Base-by-base conservation (phyloP, 805 yeast genomes). In the Komagataella pseudopastoris region DNA sequence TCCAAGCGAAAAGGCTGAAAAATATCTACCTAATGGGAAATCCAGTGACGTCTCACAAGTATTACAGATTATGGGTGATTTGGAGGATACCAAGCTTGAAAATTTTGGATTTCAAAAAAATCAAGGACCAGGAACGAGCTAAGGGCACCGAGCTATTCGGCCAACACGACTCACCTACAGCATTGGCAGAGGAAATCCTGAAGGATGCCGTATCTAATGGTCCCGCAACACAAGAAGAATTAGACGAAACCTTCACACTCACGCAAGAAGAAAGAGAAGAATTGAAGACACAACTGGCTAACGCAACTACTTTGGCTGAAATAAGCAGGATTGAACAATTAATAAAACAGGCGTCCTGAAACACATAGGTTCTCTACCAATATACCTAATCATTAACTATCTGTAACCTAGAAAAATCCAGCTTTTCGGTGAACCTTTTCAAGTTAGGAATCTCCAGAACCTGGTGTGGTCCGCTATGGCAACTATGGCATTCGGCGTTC, bases 281-380 rank as follows among this genome's bases (percentile, higher is more conserved):
- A 48, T 64, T 90, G 49, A 71, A 81, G 55, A 60, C 69, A 46
- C 74, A 78, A 55, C 68, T 90, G 52, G 71, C 73, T 50, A 69
- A 66, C 36, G 95, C 96, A 1, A 73, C 80, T 3, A 79, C 81
- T 50, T 61, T 90, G 52, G 85, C 76, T 5, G 96, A 90, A 55
- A 85, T 89, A 6, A 85, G 82, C 53, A 68, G 78, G 50, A 76
- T 89, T 22, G 95, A 88, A 61, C 68, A 30, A 8, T 39, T 20
- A 39, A 46, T 20, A 12, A 23, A 39, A 47, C 39, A 18, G 46
- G 46, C 20, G 22, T 16, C 18, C n/a, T 44, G 46, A 44, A 44
- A 44, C n/a, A 44, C 22, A 44, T 18, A 44, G 46, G n/a, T 16
- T 44, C 14, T 16, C 14, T 16, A 44, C n/a, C 8, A 3, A 12